phyloP scores from a whole-genome alignment of 495 filamentous ascomycete genomes.

The Xylaria castorea region DNA sequence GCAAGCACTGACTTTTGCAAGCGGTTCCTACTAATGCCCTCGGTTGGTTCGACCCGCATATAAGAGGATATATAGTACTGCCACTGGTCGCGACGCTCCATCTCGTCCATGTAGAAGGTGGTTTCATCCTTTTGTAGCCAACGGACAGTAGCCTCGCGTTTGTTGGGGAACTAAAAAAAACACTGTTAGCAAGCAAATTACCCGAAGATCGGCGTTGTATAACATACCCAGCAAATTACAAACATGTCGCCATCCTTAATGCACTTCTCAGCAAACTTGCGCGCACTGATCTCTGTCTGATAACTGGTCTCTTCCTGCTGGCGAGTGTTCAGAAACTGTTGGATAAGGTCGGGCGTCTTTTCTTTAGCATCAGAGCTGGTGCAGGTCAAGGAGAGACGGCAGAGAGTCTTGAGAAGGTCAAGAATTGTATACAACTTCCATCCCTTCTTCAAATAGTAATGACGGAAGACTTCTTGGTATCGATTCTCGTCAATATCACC shows the following conservation, averaged over 20 bases:
- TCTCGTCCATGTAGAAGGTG: conserved; percentile 73
- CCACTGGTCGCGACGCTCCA: conserved; percentile 70
- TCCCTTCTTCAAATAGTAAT: conserved; percentile 85
- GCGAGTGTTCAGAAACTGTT: conserved; percentile 81
- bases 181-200: conserved; percentile 30
- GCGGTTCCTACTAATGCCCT: conserved; percentile 72
- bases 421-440: conserved; percentile 91
- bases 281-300: conserved; percentile 80
- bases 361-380: conserved; percentile 85
- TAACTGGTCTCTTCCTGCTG: conserved; percentile 82
- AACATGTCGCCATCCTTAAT: conserved; percentile 91
- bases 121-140: conserved; percentile 81
- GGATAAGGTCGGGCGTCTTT: conserved; percentile 83
- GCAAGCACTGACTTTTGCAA: conserved; percentile 73
- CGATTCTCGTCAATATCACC: conserved; percentile 79
- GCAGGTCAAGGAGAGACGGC: conserved; percentile 75
- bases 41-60: conserved; percentile 85
- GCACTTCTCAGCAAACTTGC: conserved; percentile 84
- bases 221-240: conserved; percentile 81
- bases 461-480: conserved; percentile 87
- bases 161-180: conserved; percentile 58
- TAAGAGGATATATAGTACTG: conserved; percentile 94
- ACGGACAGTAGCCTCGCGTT: conserved; percentile 66
- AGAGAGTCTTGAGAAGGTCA: conserved; percentile 78
- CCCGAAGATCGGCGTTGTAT: neutral